These are phyloP conservation scores for Pseudogymnoascus sp. DNA, from an alignment of 2,329 filamentous ascomycete species.

Conservation along the genomic window DNA sequence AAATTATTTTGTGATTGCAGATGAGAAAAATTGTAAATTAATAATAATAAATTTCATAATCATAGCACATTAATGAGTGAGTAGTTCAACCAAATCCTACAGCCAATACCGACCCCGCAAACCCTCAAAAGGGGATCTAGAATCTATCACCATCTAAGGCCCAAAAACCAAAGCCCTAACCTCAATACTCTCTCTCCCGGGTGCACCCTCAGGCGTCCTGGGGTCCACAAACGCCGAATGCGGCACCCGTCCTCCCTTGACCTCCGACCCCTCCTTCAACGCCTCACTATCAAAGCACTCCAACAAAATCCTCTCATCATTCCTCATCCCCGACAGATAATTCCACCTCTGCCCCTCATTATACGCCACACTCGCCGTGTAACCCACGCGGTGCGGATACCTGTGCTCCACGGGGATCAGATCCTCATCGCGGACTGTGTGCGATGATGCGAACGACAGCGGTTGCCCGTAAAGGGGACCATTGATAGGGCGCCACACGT, in stretches of 20 bases:
- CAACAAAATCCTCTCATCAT: constrained; percentile 27
- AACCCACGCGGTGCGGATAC: constrained; percentile 26
- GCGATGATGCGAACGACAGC: constrained; percentile 26
- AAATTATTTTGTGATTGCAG: background rate
- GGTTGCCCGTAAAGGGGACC: constrained; percentile 26
- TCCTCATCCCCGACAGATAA: constrained; percentile 28
- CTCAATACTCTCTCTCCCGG: constrained; percentile 79
- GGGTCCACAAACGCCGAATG: constrained; percentile 78
- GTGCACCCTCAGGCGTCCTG: constrained; percentile 55
- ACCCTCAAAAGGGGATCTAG: too few relatives aligned
- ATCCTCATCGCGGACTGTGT: constrained; percentile 23
- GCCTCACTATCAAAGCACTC: constrained; percentile 33
- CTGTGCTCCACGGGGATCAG: constrained; percentile 27
- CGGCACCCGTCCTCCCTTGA: constrained; percentile 49
- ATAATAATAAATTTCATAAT: background rate
- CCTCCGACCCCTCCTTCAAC: constrained; percentile 39
- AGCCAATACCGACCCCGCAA: background rate
- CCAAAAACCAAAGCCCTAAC: constrained; percentile 80
- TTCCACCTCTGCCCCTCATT: constrained; percentile 28
- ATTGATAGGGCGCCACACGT: constrained; percentile 57
- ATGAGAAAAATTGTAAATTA: background rate
- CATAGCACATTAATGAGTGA: background rate
- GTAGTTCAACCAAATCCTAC: background rate
- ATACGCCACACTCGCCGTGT: constrained; percentile 27
- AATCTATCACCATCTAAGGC: background rate